Evolutionary conservation across 2,329 filamentous ascomycete species (phyloP).

Genomic region (Tolypocladium inflatum): DNA sequence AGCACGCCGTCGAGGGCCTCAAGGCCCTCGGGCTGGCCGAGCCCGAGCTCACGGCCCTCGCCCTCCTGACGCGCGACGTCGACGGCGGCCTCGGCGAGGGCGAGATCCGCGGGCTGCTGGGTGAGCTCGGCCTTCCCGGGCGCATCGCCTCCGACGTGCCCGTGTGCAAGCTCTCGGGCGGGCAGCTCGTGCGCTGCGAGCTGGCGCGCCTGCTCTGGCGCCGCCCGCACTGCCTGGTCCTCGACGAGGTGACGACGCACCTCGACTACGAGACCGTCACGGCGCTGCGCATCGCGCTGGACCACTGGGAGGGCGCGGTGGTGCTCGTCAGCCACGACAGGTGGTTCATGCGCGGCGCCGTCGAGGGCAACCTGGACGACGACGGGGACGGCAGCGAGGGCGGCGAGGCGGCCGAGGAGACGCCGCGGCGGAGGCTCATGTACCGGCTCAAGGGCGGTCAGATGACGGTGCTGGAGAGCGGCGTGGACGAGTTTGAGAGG

Average conservation of each 20-base stretch:
- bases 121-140: constrained; percentile 60
- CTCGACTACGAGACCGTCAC: constrained; percentile 74
- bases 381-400: constrained; percentile 26
- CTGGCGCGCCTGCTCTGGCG: constrained; percentile 60
- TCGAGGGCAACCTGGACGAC: constrained; percentile 33
- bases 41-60: constrained; percentile 52
- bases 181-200: constrained; percentile 60
- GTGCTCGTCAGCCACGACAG: constrained; percentile 74
- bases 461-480: constrained; percentile 44
- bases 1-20: constrained; percentile 66
- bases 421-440: constrained; percentile 40
- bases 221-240: constrained; percentile 61
- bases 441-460: constrained; percentile 51
- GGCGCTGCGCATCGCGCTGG: constrained; percentile 57
- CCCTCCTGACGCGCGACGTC: constrained; percentile 48
- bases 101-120: constrained; percentile 55
- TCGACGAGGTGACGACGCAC: constrained; percentile 80
- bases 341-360: constrained; percentile 66
- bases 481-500: constrained; percentile 57
- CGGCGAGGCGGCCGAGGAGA: constrained; percentile 30
- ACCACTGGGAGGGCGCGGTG: constrained; percentile 62
- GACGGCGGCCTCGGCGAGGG: constrained; percentile 51
- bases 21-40: constrained; percentile 41
- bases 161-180: constrained; percentile 64
- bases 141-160: constrained; percentile 65